Percentiles rank a stretch among this genome's conserved stretches.
These are phyloP conservation scores for Umbelopsis sp. DNA, from an alignment of 192 early-diverging fungal species.

Conservation along the genomic window DNA sequence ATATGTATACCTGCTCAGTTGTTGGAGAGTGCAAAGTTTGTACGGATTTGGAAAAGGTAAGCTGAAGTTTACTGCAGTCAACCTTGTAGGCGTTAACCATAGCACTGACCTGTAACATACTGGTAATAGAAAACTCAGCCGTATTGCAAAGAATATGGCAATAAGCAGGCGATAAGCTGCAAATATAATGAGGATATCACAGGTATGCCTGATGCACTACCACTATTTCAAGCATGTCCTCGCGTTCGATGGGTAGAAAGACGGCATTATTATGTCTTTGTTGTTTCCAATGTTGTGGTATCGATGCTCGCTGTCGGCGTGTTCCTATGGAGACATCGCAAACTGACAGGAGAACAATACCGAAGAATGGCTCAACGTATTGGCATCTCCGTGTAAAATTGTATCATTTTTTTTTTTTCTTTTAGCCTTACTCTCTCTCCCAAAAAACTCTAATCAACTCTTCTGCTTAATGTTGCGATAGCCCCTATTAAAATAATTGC, in stretches of 20 bases:
- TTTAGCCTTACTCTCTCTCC: not conserved
- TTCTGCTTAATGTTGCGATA: too few relatives aligned
- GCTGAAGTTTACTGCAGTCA: not conserved
- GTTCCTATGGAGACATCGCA: constrained; percentile 43
- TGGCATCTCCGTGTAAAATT: constrained; percentile 20
- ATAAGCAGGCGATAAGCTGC: constrained; percentile 40
- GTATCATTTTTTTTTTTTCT: not conserved
- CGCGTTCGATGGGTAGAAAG: constrained; percentile 34
- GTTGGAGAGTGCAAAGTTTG: constrained; percentile 42
- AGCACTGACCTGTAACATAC: not conserved
- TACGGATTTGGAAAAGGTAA: constrained; percentile 40
- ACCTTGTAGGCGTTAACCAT: not conserved
- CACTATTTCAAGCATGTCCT: constrained; percentile 35
- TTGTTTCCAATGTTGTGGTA: constrained; percentile 37
- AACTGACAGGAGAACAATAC: constrained; percentile 38
- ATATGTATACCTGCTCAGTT: not conserved
- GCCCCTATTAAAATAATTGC: too few relatives aligned
- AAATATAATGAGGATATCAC: constrained; percentile 28
- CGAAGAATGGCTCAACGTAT: constrained; percentile 40
- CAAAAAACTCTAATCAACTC: too few relatives aligned
- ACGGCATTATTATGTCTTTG: constrained; percentile 30
- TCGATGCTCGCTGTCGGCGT: constrained; percentile 28
- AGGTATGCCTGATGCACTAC: constrained; percentile 25
- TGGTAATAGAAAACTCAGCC: constrained; percentile 34
- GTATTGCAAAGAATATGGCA: constrained; percentile 43